Evolutionary conservation across 345 rosid genomes (phyloP).

Genomic region (Sisymbrium irio): DNA sequence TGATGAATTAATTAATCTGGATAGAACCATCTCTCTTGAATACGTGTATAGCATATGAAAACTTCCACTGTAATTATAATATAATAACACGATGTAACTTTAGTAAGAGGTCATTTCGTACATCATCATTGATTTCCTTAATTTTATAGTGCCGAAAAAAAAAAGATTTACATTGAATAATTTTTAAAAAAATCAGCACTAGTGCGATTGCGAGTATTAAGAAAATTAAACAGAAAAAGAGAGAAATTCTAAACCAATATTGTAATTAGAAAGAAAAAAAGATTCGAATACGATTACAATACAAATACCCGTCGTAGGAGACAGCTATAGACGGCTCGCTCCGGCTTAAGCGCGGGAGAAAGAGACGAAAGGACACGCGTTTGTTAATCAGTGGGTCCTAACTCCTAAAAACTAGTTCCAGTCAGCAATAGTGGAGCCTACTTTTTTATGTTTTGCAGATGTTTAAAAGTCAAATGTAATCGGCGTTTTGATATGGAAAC

Average conservation of each 20-base stretch:
- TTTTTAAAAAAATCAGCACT: not conserved
- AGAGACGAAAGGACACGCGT: not conserved
- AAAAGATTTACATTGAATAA: not conserved
- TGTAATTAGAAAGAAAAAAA: not conserved
- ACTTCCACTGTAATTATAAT: not conserved
- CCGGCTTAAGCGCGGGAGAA: slow-evolving; percentile 13
- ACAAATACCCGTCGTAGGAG: slow-evolving; percentile 6
- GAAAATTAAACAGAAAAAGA: not conserved
- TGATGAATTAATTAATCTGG: too few species aligned
- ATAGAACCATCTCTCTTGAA: too few species aligned
- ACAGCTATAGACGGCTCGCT: slow-evolving; percentile 26
- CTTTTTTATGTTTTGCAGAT: not conserved
- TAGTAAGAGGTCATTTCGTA: slow-evolving; percentile 3
- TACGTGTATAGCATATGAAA: too few species aligned
- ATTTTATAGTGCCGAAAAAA: not conserved
- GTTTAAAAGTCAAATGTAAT: not conserved
- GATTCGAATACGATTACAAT: slow-evolving; percentile 8
- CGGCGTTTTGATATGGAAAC: not conserved
- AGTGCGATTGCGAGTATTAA: not conserved
- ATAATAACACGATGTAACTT: not conserved
- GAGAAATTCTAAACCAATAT: slow-evolving; percentile 4
- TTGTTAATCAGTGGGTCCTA: not conserved
- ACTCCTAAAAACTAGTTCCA: not conserved
- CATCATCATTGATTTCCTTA: slow-evolving; percentile 12
- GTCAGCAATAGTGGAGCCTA: not conserved